A percentile compares a stretch with the other conserved stretches of the same genome.
phyloP scores from a whole-genome alignment of 345 rosid genomes.

The Pugionium cornutum region DNA sequence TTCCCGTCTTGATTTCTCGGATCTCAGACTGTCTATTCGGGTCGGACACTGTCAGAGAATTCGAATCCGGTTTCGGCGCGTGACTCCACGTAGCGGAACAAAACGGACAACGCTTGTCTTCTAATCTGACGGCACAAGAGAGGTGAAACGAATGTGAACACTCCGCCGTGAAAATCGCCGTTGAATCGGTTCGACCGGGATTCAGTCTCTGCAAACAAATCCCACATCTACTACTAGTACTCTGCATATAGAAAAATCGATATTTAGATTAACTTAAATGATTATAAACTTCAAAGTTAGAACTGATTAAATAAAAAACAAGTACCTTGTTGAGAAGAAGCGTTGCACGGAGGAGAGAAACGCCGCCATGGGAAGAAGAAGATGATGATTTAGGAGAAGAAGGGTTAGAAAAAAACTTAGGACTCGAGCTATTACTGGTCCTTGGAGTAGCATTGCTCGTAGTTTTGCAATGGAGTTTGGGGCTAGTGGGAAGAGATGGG shows the following conservation, averaged over 20 bases:
- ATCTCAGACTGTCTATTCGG: conserved; percentile 31
- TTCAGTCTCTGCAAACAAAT: conserved; percentile 67
- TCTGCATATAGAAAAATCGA: conserved; percentile 27
- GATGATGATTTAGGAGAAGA: conserved; percentile 80
- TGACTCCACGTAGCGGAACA: conserved; percentile 63
- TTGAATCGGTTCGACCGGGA: conserved; percentile 51
- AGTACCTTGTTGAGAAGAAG: conserved; percentile 36
- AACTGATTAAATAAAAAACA: too few species aligned
- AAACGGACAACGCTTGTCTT: conserved; percentile 66
- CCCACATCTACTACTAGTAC: conserved; percentile 54
- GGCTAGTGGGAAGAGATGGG: conserved; percentile 66
- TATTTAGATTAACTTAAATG: background rate
- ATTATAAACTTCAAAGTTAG: background rate
- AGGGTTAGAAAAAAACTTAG: conserved; percentile 60
- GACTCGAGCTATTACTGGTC: conserved; percentile 42
- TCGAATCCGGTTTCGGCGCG: conserved; percentile 40
- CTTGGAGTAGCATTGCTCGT: conserved; percentile 42
- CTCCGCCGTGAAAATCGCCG: conserved; percentile 87
- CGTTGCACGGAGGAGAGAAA: conserved; percentile 38
- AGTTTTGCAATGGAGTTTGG: conserved; percentile 65
- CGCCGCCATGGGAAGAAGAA: conserved; percentile 63
- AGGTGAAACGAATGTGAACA: conserved; percentile 83
- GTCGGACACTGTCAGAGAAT: conserved; percentile 7
- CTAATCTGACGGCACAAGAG: conserved; percentile 64
- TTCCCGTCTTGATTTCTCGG: conserved; percentile 42